Evolutionary conservation across 768 basidiomycete species (phyloP).

Genomic region (Agrocybe chaxingu): DNA sequence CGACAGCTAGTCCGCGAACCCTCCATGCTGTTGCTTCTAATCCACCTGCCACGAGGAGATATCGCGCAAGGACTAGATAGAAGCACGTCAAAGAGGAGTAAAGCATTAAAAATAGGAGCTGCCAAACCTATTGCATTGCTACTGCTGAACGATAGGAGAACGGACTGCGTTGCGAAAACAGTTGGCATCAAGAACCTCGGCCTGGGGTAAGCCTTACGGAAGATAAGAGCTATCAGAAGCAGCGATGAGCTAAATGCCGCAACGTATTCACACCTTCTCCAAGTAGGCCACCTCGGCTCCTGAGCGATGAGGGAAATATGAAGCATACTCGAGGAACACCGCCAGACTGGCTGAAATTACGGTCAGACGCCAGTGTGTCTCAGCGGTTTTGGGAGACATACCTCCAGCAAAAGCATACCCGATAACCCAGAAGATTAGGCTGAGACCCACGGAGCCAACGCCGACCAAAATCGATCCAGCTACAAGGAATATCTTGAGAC

Average conservation of each 20-base stretch:
- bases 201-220: constrained; percentile 34
- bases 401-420: constrained; percentile 33
- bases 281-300: constrained; percentile 49
- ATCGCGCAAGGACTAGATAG: constrained; percentile 29
- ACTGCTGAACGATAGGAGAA: constrained; percentile 33
- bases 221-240: constrained; percentile 3
- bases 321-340: constrained; percentile 42
- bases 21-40: constrained; percentile 27
- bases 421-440: constrained; percentile 39
- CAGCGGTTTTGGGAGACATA: constrained; percentile 6
- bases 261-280: constrained; percentile 28
- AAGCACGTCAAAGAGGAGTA: background rate
- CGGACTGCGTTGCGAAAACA: constrained; percentile 39
- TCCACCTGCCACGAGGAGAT: constrained; percentile 31
- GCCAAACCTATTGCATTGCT: constrained; percentile 34
- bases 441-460: constrained; percentile 35
- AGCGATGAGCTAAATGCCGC: background rate
- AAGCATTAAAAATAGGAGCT: background rate
- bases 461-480: constrained; percentile 34
- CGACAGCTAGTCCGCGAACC: constrained; percentile 32
- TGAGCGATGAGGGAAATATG: constrained; percentile 46
- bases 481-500: constrained; percentile 4
- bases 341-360: constrained; percentile 25
- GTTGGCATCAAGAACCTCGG: constrained; percentile 41
- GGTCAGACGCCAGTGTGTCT: background rate